Evolutionary conservation across 1,284 basidiomycete genomes (phyloP).

Genomic region (Gomphus bonarii): DNA sequence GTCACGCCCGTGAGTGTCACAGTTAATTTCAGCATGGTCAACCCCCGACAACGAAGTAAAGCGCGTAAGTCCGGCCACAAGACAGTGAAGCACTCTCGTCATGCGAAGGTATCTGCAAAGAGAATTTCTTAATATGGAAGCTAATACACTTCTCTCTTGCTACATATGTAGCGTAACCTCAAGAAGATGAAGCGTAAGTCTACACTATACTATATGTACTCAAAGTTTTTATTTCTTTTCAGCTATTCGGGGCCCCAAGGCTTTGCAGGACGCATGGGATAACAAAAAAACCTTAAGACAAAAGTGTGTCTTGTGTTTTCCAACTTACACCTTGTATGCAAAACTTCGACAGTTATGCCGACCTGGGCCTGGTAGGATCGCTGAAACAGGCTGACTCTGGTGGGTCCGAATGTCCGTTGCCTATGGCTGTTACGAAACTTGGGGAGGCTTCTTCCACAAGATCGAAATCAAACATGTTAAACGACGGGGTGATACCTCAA

Average conservation of each 20-base stretch:
- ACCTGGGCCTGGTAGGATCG: conserved; percentile 61
- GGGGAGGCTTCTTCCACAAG: conserved; percentile 11
- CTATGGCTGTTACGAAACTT: background rate
- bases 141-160: background rate
- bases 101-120: conserved; percentile 49
- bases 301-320: conserved; percentile 55
- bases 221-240: conserved; percentile 4
- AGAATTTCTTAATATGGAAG: background rate
- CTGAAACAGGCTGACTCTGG: conserved; percentile 56
- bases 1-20: background rate
- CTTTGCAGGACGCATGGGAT: conserved; percentile 84
- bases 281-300: conserved; percentile 82
- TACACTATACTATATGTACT: background rate
- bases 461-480: conserved; percentile 9
- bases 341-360: conserved; percentile 51
- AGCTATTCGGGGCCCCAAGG: conserved; percentile 80
- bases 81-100: conserved; percentile 58
- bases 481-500: conserved; percentile 33
- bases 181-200: conserved; percentile 11
- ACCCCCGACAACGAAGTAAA: conserved; percentile 85
- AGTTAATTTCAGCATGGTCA: conserved; percentile 54
- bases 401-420: conserved; percentile 22
- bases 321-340: background rate
- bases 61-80: conserved; percentile 60
- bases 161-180: conserved; percentile 3